Evolutionary conservation across 2,329 filamentous ascomycete species (phyloP), one percentile per base, ranked within the genome.

Genomic region (Colletotrichum camelliae): DNA sequence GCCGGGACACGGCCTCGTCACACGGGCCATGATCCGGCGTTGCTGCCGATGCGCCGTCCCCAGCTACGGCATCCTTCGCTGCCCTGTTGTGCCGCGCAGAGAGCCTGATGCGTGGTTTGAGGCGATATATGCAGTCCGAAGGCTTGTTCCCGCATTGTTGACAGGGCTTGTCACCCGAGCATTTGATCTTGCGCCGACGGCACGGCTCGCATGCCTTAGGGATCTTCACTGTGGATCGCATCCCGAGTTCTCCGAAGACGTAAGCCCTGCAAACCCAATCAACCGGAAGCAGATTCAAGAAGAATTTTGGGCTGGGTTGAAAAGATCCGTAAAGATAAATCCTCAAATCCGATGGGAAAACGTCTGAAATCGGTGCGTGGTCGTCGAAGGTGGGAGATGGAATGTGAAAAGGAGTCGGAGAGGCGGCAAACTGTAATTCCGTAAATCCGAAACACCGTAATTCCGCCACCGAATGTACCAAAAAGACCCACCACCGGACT

Each of bases 41-140:
- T 15, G 43, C 43, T 21, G 64, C 24, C 16, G 33, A 33, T 35
- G 27, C 66, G 52, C 33, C 66, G 33, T 16, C 18, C 3, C 27
- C 33, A 24, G 65, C 78, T n/a, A 78, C 79, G 70, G 83, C 77
- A 78, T 84, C 84, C 77, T 80, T 82, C 79, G 79, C 82, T 80
- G 82, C 86, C 83, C 80, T 87, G 37, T 15, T 48, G 84, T 76
- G 85, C 80, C 39, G 84, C 80, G 58, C 62, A 8, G 74, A 62
- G n/a, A 70, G 33, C 29, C 67, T 57, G 48, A 75, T 57, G n/a
- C 67, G 75, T 21, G 76, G 68, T 21, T 78, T 79, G n/a, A 72
- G 68, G 16, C 78, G 76, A 52, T 79, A 79, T 9, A 71, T 39
- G 74, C 78, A 79, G 37, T 69, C 67, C 1, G 69, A 76, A 8